phyloP scores from a whole-genome alignment of 2,329 filamentous ascomycete species.

The Trichoderma harzianum region DNA sequence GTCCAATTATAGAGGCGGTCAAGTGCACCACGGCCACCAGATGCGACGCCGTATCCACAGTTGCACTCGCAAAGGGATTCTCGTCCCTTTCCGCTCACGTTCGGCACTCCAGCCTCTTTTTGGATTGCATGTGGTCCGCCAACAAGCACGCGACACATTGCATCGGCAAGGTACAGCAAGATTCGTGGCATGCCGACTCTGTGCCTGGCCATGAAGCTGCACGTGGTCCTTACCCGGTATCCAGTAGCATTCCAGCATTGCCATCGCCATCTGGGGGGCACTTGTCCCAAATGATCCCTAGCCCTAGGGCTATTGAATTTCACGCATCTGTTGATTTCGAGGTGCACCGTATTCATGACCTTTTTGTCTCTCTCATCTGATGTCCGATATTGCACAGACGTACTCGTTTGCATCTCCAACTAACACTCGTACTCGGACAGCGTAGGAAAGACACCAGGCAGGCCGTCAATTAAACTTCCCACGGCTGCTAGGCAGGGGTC shows the following conservation, averaged over 20 bases:
- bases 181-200: neutral
- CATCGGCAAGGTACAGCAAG: neutral
- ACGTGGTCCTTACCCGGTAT: conserved; percentile 9
- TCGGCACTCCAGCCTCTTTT: neutral
- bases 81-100: neutral
- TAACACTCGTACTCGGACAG: conserved; percentile 5
- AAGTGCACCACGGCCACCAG: neutral
- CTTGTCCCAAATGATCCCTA: neutral
- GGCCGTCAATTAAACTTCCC: neutral
- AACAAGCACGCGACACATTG: conserved; percentile 5
- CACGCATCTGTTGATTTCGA: neutral
- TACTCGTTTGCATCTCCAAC: neutral
- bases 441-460: neutral
- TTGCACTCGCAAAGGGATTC: neutral
- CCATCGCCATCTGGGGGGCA: neutral
- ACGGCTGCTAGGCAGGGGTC: neutral
- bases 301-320: neutral
- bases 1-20: neutral
- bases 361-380: neutral
- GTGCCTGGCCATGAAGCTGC: conserved; percentile 6
- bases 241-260: neutral
- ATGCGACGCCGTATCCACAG: neutral
- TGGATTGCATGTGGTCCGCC: neutral
- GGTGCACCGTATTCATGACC: neutral
- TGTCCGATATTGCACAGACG: neutral